Conservation (phyloP, 805 yeast species). For the Ogataea nakhonphanomensis region DNA sequence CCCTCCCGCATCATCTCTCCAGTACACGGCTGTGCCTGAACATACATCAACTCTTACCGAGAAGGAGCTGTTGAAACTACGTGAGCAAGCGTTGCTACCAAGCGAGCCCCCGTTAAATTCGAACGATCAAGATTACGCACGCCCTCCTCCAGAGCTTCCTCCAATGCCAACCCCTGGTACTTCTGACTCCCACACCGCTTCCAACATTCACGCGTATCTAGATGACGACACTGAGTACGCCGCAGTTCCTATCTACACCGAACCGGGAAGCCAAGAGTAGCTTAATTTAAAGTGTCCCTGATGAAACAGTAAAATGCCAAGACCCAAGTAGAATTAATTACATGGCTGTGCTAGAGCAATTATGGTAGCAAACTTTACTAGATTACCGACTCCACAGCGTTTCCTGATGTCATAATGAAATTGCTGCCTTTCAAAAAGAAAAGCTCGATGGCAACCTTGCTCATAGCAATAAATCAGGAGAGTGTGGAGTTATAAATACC, state of each 20-base stretch:
- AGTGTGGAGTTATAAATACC: neutral
- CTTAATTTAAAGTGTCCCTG: neutral
- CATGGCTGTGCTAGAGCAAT: slow-evolving; percentile 5
- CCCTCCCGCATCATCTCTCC: slow-evolving; percentile 6
- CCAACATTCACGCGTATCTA: neutral
- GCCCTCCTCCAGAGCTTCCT: slow-evolving; percentile 11
- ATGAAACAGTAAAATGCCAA: neutral
- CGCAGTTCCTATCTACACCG: slow-evolving; percentile 19
- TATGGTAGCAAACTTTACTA: slow-evolving; percentile 5
- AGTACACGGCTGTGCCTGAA: slow-evolving; percentile 13
- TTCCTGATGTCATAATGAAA: slow-evolving; percentile 1
- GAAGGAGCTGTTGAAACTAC: slow-evolving; percentile 51
- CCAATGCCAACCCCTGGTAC: slow-evolving; percentile 2
- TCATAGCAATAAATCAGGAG: neutral
- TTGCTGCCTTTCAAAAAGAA: slow-evolving; percentile 6
- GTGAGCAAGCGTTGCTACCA: slow-evolving; percentile 61
- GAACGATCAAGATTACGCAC: slow-evolving; percentile 8
- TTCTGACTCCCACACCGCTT: neutral
- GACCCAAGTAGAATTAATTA: neutral
- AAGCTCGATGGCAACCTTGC: slow-evolving; percentile 8
- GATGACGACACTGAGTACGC: slow-evolving; percentile 16
- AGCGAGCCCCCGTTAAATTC: slow-evolving; percentile 42
- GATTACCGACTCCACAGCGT: neutral
- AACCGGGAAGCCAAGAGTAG: slow-evolving; percentile 3
- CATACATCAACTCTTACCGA: slow-evolving; percentile 39